Base-by-base conservation (phyloP, 257 asterid species). In the Scutellaria galericulata region DNA sequence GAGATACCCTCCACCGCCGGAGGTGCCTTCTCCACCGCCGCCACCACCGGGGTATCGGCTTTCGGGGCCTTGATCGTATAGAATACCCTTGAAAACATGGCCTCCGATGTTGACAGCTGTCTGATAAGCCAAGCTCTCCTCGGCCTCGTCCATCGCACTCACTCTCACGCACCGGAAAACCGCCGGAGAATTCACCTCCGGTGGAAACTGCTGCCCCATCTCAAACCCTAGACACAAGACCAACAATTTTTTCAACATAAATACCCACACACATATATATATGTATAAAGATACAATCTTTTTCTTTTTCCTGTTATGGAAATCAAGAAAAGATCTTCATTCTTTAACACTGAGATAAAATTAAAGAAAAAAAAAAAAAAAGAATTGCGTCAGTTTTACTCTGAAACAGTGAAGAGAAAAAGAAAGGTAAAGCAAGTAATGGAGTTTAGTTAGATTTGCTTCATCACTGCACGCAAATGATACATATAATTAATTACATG, bases 101-200 rank as follows among this genome's bases (percentile, higher is more conserved):
- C 93, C 93, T 0, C 88, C 88, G 56, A 87, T 85, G 84, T 76
- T 85, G 24, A 87, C 88, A 4, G 88, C 81, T 3, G 93, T 83
- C 71, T 85, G 90, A 40, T 87, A 87, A 3, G 88, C 93, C 66
- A 81, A 61, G 1, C 81, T 81, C 50, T 87, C 86, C 14, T 81
- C 86, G 8, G 68, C 82, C 3, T 85, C 87, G 22, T 86, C 84
- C 54, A 77, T 31, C 1, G 87, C 74, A 11, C 84, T 83, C 37
- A 87, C 88, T 44, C 79, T 74, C 22, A 83, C 88, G 71, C 88
- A 81, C 13, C 83, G 88, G 64, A 87, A 87, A 2, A 77, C 82
- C 47, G 93, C 93, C 46, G 75, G 70, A 11, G 86, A 73, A 15
- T 77, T 77, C 67, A 87, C 82, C 37, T 87, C 88, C 12, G 84